Evolutionary conservation across 495 filamentous ascomycete species (phyloP).

Genomic region (Cercophora samala): DNA sequence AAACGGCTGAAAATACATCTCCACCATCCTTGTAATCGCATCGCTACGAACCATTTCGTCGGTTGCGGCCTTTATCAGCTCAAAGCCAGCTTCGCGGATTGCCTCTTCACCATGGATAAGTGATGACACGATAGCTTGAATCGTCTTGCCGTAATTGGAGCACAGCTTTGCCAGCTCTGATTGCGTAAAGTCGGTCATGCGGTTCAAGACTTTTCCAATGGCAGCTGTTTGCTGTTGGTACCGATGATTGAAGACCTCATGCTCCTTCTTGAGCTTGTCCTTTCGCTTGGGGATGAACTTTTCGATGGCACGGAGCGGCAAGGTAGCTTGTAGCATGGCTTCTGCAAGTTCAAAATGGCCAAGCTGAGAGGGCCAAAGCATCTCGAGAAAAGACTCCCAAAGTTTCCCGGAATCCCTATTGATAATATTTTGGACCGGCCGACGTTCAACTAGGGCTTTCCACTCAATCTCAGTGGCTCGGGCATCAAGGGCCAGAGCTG

Average conservation of each 20-base stretch:
- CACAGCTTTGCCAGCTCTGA: constrained; percentile 63
- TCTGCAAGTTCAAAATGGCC: constrained; percentile 64
- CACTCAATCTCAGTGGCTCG: constrained; percentile 69
- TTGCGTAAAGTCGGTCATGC: constrained; percentile 68
- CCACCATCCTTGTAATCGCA: constrained; percentile 67
- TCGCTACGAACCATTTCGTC: constrained; percentile 66
- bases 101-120: constrained; percentile 65
- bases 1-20: constrained; percentile 51
- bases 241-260: constrained; percentile 66
- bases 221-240: constrained; percentile 66
- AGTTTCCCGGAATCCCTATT: constrained; percentile 62
- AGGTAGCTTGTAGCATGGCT: constrained; percentile 65
- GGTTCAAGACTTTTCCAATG: constrained; percentile 68
- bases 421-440: constrained; percentile 62
- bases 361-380: constrained; percentile 59
- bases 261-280: constrained; percentile 47
- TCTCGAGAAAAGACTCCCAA: constrained; percentile 72
- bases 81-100: constrained; percentile 70
- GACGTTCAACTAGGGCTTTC: constrained; percentile 56
- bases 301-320: constrained; percentile 67
- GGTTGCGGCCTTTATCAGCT: constrained; percentile 76
- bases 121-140: constrained; percentile 60
- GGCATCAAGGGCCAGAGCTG: constrained; percentile 71
- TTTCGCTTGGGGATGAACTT: constrained; percentile 55
- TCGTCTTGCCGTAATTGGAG: constrained; percentile 55